Evolutionary conservation across 139 green algal genomes (phyloP).

Genomic region (Tetraselmis striata): DNA sequence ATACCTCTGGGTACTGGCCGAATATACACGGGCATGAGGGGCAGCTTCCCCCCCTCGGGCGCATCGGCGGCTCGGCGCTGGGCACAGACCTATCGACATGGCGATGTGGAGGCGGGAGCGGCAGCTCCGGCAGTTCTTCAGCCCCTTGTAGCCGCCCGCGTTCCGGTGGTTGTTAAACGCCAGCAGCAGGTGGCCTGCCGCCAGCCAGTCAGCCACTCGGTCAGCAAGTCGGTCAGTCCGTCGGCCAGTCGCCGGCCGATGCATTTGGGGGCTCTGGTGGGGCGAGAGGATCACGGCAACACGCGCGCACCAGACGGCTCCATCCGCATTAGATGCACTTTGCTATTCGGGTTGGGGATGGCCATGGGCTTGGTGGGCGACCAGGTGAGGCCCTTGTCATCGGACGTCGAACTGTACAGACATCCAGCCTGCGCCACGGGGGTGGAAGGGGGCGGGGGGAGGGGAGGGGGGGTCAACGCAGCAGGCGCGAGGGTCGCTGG

Average conservation of each 20-base stretch:
- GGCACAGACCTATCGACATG: neutral
- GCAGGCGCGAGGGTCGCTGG: too few relatives aligned
- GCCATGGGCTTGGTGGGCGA: neutral
- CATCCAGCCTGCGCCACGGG: neutral
- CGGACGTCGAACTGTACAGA: neutral
- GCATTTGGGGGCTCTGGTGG: too few relatives aligned
- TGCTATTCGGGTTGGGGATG: neutral
- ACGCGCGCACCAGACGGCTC: neutral
- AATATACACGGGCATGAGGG: too few relatives aligned
- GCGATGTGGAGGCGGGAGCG: neutral
- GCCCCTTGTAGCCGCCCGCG: neutral
- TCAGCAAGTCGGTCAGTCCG: too few relatives aligned
- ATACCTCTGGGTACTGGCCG: too few relatives aligned
- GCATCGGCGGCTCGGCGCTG: too few relatives aligned
- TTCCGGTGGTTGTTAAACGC: neutral
- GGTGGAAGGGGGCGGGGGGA: too few relatives aligned
- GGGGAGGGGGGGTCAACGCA: too few relatives aligned
- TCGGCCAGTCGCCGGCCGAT: too few relatives aligned
- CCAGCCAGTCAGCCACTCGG: too few relatives aligned
- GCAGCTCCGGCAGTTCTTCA: slow-evolving; percentile 2
- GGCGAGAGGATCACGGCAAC: too few relatives aligned
- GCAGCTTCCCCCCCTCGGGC: too few relatives aligned
- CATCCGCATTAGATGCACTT: neutral
- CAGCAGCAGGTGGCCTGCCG: neutral
- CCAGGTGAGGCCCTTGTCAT: slow-evolving; percentile 3